A percentile compares a stretch with the other conserved stretches of the same genome.
phyloP scores from a whole-genome alignment of 768 basidiomycete species.

The Hypsizygus marmoreus region DNA sequence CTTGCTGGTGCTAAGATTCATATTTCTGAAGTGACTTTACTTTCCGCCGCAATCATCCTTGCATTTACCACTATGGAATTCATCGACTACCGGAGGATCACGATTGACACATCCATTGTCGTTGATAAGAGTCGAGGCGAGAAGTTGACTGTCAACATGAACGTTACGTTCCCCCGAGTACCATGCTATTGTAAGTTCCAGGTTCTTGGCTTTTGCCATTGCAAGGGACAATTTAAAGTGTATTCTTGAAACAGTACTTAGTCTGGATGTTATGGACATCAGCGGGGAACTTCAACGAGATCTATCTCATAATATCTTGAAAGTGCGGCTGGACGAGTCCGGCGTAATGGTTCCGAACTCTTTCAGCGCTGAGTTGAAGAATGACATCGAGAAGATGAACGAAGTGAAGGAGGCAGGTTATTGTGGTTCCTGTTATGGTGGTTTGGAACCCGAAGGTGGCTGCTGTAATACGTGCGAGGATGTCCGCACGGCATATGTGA shows the following conservation, averaged over 20 bases:
- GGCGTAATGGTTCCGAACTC: constrained; percentile 63
- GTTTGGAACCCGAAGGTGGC: constrained; percentile 67
- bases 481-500: constrained; percentile 86
- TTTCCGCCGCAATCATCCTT: constrained; percentile 90
- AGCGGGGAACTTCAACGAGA: constrained; percentile 94
- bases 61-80: constrained; percentile 93
- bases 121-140: constrained; percentile 96
- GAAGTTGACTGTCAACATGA: constrained; percentile 88
- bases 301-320: constrained; percentile 84
- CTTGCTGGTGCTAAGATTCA: constrained; percentile 6
- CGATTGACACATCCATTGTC: constrained; percentile 86
- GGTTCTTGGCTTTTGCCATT: background rate
- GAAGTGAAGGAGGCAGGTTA: constrained; percentile 61
- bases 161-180: constrained; percentile 93
- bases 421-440: constrained; percentile 97
- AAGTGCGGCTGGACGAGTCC: constrained; percentile 67
- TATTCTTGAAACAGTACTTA: constrained; percentile 64
- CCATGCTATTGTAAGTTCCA: constrained; percentile 89
- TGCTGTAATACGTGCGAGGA: constrained; percentile 98
- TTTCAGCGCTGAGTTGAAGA: constrained; percentile 66
- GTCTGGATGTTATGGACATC: constrained; percentile 97
- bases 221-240: background rate
- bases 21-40: constrained; percentile 72
- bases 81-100: constrained; percentile 88
- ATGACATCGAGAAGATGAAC: constrained; percentile 83